These are phyloP conservation scores for Aspergillus ruber DNA, from an alignment of 2,329 filamentous ascomycete genomes.

Conservation along the genomic window DNA sequence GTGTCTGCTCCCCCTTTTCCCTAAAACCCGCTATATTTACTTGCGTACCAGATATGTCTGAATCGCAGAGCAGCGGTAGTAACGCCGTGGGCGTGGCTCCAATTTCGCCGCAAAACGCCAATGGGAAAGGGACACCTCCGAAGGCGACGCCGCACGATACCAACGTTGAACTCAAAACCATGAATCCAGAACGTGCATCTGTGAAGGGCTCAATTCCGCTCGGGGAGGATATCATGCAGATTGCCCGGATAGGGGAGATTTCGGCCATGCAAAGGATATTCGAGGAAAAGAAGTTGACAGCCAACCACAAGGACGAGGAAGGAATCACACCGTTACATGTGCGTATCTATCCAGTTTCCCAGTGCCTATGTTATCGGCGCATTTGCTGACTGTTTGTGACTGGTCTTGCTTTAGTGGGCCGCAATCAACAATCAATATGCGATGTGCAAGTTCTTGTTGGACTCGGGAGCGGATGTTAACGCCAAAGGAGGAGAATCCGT, in stretches of 20 bases:
- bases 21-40: not conserved
- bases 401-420: conserved; percentile 65
- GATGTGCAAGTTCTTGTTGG: conserved; percentile 92
- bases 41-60: conserved; percentile 17
- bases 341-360: conserved; percentile 29
- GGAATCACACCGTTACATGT: conserved; percentile 95
- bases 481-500: conserved; percentile 91
- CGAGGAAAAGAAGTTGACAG: conserved; percentile 71
- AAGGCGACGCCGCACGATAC: conserved; percentile 25
- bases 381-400: conserved; percentile 1
- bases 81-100: conserved; percentile 17
- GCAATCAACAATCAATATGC: conserved; percentile 98
- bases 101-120: conserved; percentile 19
- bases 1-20: not conserved
- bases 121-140: conserved; percentile 28
- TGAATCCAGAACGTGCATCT: conserved; percentile 23
- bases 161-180: conserved; percentile 35
- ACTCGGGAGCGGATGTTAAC: conserved; percentile 82
- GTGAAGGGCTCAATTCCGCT: conserved; percentile 32
- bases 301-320: conserved; percentile 79
- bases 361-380: not conserved
- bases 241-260: conserved; percentile 83
- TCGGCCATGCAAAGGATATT: conserved; percentile 83
- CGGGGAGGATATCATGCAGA: conserved; percentile 88
- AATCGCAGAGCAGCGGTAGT: conserved; percentile 14